phyloP scores from a whole-genome alignment of 257 asterid species.

The Solanum habrochaites region DNA sequence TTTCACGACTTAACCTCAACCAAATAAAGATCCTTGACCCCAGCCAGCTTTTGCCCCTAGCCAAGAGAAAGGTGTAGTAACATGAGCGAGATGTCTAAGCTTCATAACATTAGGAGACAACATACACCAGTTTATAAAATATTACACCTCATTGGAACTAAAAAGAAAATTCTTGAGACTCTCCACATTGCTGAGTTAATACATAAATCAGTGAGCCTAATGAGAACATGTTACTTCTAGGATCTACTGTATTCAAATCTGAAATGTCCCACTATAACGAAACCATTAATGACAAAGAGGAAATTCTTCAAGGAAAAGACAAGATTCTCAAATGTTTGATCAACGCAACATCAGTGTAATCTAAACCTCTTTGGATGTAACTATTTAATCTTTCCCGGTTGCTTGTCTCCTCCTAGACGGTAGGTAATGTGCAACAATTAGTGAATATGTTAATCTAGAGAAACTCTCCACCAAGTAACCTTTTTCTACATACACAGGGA shows the following conservation, averaged over 20 bases:
- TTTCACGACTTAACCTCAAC: slow-evolving; percentile 58
- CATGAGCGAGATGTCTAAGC: neutral
- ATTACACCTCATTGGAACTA: neutral
- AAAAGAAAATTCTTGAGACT: neutral
- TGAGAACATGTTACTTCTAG: neutral
- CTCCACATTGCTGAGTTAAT: neutral
- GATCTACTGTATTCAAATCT: neutral
- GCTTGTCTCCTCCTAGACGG: neutral
- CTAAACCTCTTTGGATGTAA: neutral
- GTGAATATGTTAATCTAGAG: neutral
- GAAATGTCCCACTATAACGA: neutral
- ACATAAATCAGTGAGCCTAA: neutral
- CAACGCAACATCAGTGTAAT: neutral
- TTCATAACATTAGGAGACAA: neutral
- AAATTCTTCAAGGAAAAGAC: neutral
- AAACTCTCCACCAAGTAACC: neutral
- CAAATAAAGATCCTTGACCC: slow-evolving; percentile 82
- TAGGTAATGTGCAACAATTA: neutral
- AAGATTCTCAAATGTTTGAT: neutral
- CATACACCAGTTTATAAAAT: neutral
- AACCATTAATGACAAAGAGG: neutral
- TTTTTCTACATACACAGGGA: neutral
- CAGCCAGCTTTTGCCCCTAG: slow-evolving; percentile 90
- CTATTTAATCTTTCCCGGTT: neutral
- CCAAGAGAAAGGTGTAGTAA: slow-evolving; percentile 6